Percentiles rank a stretch among this genome's conserved stretches.
Conservation (phyloP, 163 green algal genomes). For the Chlamydomonas reinhardtii region DNA sequence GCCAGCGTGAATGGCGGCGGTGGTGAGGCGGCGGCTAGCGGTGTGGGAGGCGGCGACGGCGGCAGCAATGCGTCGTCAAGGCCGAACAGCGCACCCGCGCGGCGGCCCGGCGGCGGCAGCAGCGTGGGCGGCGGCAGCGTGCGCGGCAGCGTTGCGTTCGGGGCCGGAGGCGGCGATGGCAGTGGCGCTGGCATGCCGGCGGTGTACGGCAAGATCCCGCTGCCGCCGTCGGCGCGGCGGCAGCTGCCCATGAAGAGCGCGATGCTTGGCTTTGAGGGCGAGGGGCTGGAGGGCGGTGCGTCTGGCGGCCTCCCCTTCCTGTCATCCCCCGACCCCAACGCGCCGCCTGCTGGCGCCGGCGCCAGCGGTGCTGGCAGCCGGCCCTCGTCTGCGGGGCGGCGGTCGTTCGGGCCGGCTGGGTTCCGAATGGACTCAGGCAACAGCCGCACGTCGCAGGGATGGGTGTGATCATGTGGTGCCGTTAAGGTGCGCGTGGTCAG, state of each 20-base stretch:
- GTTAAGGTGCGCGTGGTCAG: no score
- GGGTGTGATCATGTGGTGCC: not conserved
- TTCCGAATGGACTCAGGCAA: not conserved
- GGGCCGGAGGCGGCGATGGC: not conserved
- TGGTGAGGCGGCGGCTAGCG: not conserved
- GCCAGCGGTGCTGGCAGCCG: not conserved
- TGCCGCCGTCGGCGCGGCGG: conserved; percentile 7
- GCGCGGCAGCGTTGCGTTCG: not conserved
- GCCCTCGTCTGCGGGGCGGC: not conserved
- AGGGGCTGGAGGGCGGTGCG: not conserved
- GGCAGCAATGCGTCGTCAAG: conserved; percentile 4
- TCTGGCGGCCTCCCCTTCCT: conserved; percentile 9
- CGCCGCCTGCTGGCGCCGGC: not conserved
- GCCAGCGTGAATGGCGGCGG: not conserved
- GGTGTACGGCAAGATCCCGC: conserved; percentile 5
- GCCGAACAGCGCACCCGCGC: conserved; percentile 21
- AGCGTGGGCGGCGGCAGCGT: not conserved
- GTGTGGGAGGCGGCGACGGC: not conserved
- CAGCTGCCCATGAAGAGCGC: conserved; percentile 21
- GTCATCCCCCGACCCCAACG: conserved; percentile 21
- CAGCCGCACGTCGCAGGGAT: not conserved
- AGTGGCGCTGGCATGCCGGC: not conserved
- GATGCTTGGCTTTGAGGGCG: conserved; percentile 4
- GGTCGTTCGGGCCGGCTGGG: not conserved
- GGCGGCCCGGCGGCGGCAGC: not conserved